Percentiles rank a stretch among this genome's conserved stretches.
phyloP scores from a whole-genome alignment of 331 rosid genomes.

The Saraca asoca region DNA sequence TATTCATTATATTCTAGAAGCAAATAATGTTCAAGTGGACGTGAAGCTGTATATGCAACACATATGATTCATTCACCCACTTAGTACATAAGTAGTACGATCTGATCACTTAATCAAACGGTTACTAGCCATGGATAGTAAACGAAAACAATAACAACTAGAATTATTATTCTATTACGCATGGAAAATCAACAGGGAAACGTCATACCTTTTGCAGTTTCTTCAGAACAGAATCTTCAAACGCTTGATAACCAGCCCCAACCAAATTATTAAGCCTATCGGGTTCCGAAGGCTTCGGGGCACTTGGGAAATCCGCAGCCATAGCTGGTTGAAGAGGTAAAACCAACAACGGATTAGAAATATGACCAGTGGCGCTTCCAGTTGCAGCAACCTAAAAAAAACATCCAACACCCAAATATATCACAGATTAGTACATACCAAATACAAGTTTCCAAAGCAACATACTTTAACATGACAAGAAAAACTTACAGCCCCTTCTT shows the following conservation, averaged over 20 bases:
- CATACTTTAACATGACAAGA: not conserved
- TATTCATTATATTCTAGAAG: not conserved
- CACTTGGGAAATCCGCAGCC: constrained; percentile 45
- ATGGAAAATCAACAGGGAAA: constrained; percentile 4
- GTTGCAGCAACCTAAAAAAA: constrained; percentile 66
- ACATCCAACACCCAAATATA: constrained; percentile 7
- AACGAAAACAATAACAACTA: too few species aligned
- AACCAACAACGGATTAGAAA: constrained; percentile 75
- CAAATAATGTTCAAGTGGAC: not conserved
- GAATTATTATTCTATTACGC: too few species aligned
- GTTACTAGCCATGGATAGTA: not conserved
- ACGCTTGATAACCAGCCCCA: constrained; percentile 79
- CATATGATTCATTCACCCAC: not conserved
- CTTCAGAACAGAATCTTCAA: constrained; percentile 76
- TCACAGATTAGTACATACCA: constrained; percentile 5
- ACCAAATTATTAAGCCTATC: constrained; percentile 53
- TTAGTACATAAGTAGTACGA: not conserved
- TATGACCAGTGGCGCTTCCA: constrained; percentile 61
- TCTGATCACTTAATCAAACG: constrained; percentile 1
- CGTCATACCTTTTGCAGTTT: constrained; percentile 71
- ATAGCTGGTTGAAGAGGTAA: constrained; percentile 66
- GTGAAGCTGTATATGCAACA: not conserved
- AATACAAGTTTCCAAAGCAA: not conserved
- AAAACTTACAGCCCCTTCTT: constrained; percentile 79
- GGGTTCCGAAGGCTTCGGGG: constrained; percentile 47